Evolutionary conservation across 768 basidiomycete genomes (phyloP).

Genomic region (Myochromella boudieri): DNA sequence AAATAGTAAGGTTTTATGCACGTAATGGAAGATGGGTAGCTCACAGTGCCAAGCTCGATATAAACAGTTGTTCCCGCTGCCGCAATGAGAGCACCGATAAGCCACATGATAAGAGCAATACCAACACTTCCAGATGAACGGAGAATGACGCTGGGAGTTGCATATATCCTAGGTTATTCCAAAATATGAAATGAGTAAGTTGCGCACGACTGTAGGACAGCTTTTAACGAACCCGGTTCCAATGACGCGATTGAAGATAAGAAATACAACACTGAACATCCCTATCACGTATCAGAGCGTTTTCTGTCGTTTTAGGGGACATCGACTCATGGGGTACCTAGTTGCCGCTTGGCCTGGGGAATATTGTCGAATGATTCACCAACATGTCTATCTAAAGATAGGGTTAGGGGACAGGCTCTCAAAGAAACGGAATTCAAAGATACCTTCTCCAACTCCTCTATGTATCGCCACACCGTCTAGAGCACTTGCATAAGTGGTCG

Average conservation of each 20-base stretch:
- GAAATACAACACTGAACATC: constrained; percentile 53
- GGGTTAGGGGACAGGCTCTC: background rate
- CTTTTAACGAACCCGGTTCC: constrained; percentile 56
- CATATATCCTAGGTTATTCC: constrained; percentile 59
- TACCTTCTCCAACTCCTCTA: constrained; percentile 8
- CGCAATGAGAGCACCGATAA: constrained; percentile 64
- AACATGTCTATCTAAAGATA: constrained; percentile 4
- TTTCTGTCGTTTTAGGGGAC: background rate
- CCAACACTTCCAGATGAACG: constrained; percentile 70
- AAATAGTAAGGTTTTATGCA: constrained; percentile 37
- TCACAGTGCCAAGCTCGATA: constrained; percentile 73
- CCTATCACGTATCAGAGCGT: constrained; percentile 26
- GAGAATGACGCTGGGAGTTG: constrained; percentile 67
- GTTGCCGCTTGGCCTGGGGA: constrained; percentile 15
- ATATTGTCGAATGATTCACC: constrained; percentile 21
- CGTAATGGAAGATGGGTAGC: constrained; percentile 8
- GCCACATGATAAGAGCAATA: constrained; percentile 68
- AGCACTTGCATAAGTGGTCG: background rate
- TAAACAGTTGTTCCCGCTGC: constrained; percentile 69
- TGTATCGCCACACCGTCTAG: constrained; percentile 13
- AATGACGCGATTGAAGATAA: constrained; percentile 77
- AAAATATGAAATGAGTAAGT: background rate
- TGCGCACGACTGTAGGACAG: background rate
- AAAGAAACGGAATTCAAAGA: background rate
- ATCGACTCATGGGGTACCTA: constrained; percentile 5